These are phyloP conservation scores for Sporothrix sp. DNA, from an alignment of 2,329 filamentous ascomycete species.

Conservation along the genomic window DNA sequence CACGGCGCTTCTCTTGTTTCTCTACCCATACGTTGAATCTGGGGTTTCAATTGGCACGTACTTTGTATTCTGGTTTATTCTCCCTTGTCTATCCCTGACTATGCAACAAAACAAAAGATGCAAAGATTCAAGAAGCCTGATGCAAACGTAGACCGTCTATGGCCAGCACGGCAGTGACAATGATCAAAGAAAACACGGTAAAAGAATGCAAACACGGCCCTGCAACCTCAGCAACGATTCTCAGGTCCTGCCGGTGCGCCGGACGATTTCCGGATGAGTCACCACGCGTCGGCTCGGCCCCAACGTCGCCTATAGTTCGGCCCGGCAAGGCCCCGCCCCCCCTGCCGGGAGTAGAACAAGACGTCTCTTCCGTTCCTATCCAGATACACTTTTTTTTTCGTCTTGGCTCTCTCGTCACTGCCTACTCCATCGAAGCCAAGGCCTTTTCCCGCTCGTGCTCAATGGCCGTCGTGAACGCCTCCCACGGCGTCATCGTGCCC, in stretches of 20 bases:
- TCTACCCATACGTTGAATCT: not conserved
- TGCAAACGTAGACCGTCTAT: not conserved
- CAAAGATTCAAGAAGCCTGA: not conserved
- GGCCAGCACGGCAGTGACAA: not conserved
- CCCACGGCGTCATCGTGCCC: constrained; percentile 77
- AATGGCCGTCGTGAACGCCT: constrained; percentile 65
- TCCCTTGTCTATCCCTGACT: not conserved
- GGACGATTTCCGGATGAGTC: not conserved
- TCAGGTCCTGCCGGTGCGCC: not conserved
- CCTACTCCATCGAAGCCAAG: constrained; percentile 33
- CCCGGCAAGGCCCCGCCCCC: too few relatives aligned
- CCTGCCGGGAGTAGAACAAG: too few relatives aligned
- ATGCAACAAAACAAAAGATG: not conserved
- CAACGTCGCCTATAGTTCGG: too few relatives aligned
- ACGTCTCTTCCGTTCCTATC: too few relatives aligned
- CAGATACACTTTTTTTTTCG: not conserved
- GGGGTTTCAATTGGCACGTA: not conserved
- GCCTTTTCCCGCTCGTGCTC: constrained; percentile 45
- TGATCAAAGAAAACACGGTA: not conserved
- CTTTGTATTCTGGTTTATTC: too few relatives aligned
- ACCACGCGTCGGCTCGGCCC: not conserved
- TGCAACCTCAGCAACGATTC: not conserved
- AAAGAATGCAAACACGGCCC: not conserved
- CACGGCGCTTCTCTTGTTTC: not conserved
- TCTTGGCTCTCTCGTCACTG: not conserved